A percentile compares a stretch with the other conserved stretches of the same genome.
Conservation (phyloP, 257 asterid species). For the Rubia yunnanensis region DNA sequence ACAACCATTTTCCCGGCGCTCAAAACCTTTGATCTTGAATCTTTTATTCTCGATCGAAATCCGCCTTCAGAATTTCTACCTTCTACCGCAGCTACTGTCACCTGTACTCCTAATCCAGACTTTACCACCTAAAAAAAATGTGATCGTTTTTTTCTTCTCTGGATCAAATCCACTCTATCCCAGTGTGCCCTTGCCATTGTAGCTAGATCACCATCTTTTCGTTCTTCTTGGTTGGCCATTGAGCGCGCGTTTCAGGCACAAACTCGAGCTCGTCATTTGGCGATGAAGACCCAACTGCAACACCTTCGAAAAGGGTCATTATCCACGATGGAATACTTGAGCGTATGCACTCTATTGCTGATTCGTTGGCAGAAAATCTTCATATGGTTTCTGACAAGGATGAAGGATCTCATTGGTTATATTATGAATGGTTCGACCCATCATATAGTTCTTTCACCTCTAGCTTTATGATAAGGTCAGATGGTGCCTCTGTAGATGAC, state of each 20-base stretch:
- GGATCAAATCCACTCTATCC: not conserved
- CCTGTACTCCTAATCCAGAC: no score
- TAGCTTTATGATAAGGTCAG: not conserved
- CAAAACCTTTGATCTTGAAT: no score
- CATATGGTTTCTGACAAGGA: not conserved
- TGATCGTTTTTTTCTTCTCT: not conserved
- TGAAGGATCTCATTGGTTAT: conserved; percentile 1
- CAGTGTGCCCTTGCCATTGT: not conserved
- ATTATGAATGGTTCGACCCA: not conserved
- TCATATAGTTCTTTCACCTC: not conserved
- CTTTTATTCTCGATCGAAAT: no score
- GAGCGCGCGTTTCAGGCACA: not conserved
- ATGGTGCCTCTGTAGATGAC: not conserved
- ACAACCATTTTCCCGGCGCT: no score
- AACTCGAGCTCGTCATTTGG: not conserved
- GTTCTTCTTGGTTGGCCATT: not conserved
- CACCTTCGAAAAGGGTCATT: not conserved
- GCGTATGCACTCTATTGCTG: no score
- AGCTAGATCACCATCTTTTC: not conserved
- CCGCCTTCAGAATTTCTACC: no score
- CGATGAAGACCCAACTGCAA: not conserved
- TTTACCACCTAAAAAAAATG: no score
- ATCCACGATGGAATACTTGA: no score
- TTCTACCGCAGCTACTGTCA: no score
- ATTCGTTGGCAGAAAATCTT: not conserved